Percentiles rank a stretch among this genome's conserved stretches.
phyloP scores from a whole-genome alignment of 1,284 basidiomycete species.

The Agaricales sp. region DNA sequence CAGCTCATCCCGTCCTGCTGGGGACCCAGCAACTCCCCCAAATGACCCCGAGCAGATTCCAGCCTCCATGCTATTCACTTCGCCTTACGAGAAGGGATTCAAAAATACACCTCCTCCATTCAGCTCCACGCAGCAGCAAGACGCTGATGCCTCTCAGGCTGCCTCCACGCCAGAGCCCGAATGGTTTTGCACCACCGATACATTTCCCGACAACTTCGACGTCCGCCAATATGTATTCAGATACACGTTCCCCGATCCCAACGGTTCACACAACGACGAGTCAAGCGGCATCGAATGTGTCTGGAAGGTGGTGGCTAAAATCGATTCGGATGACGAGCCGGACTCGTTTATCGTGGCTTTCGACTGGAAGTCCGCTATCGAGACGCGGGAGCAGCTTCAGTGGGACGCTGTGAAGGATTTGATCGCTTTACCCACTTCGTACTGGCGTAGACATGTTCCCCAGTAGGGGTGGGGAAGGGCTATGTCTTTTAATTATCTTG shows the following conservation, averaged over 20 bases:
- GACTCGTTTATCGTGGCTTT: background rate
- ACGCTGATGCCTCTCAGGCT: too few relatives aligned
- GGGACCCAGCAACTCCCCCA: background rate
- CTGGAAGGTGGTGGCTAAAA: background rate
- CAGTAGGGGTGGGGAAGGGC: too few relatives aligned
- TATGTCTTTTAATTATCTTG: too few relatives aligned
- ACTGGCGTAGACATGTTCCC: too few relatives aligned
- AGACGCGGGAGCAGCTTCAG: background rate
- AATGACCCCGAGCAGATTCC: background rate
- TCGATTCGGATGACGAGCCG: background rate
- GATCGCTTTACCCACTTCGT: background rate
- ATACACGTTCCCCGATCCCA: background rate
- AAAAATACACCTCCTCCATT: background rate
- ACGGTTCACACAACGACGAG: too few relatives aligned
- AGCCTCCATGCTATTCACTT: background rate
- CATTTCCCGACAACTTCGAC: background rate
- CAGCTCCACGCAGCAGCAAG: too few relatives aligned
- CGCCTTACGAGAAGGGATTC: background rate
- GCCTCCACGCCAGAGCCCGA: too few relatives aligned
- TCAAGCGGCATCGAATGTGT: too few relatives aligned
- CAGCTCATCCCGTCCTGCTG: background rate
- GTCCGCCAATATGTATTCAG: background rate
- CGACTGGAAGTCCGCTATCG: background rate
- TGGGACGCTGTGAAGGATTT: background rate
- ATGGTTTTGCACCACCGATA: background rate